Base-by-base conservation (phyloP, 2,329 filamentous ascomycete genomes). In the Acarospora socialis region DNA sequence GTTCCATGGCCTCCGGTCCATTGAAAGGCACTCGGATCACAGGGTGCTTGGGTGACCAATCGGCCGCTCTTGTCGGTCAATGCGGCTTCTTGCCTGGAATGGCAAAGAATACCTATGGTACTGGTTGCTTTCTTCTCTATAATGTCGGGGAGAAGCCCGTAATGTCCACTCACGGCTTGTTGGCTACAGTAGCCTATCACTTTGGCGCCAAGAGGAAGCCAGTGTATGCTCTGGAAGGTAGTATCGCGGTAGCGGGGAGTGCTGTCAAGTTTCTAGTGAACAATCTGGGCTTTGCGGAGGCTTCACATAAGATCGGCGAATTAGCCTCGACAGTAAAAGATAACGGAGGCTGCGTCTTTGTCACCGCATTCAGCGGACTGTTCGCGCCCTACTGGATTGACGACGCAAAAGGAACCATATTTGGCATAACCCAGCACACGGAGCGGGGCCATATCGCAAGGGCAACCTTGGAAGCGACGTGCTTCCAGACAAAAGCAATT, bases 311-410 rank as follows among this genome's bases (percentile, higher is more conserved):
- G 50, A 71, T 80, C 51, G 71, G 65, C 43, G 70, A 76, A 37
- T 56, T 79, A 26, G 75, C 75, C 5, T 65, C 65, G 25, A 70
- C 65, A 1, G 75, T 80, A 5, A 55, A 66, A 22, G 78, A 92
- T 53, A 92, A 79, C 39, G 84, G 83, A 34, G 84, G 84, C 5
- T 77, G 84, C 33, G 72, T 86, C 12, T 76, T 93, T 46, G 84
- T 93, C 38, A 92, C 84, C 3, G 84, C 84, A 1, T 93, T 93
- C 52, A 84, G 78, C 53, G 84, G 84, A 33, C 67, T 93, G 3
- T 92, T 92, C 51, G 84, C 84, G 1, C 84, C 84, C 0, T 92
- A 93, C 56, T 93, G 84, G 84, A 87, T 92, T 39, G 83, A 92
- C 50, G 81, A 92, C 56, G 83, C 83, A 13, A 79, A 84, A 53